Percentiles rank a stretch among this genome's conserved stretches.
phyloP scores from a whole-genome alignment of 2,329 filamentous ascomycete genomes.

The Clarireedia sp. region DNA sequence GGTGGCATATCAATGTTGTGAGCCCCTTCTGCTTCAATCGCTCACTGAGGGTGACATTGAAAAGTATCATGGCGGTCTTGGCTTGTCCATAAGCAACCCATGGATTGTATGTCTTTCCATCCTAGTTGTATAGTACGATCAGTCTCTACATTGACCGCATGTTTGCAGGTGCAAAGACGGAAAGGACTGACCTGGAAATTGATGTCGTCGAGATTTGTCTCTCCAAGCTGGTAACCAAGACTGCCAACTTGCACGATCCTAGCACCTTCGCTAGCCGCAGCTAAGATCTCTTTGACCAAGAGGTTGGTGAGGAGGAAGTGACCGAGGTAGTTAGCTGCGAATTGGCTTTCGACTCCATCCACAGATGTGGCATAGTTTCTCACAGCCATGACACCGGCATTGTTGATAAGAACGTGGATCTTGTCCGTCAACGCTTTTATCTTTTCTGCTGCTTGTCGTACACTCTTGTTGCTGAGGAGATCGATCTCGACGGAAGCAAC shows the following conservation, averaged over 20 bases:
- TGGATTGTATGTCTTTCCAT: constrained; percentile 28
- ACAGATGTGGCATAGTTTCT: constrained; percentile 2
- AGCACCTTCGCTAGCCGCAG: not conserved
- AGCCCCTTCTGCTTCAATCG: not conserved
- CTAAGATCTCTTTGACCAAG: constrained; percentile 9
- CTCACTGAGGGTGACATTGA: constrained; percentile 10
- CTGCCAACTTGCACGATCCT: constrained; percentile 24
- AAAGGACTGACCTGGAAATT: not conserved
- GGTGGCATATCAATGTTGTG: not conserved
- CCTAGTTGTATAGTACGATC: constrained; percentile 2
- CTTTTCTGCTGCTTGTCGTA: constrained; percentile 33
- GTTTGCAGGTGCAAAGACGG: not conserved
- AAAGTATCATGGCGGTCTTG: constrained; percentile 33
- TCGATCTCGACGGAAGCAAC: constrained; percentile 24
- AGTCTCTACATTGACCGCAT: not conserved
- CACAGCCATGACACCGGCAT: constrained; percentile 17
- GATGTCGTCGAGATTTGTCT: constrained; percentile 30
- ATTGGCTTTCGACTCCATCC: constrained; percentile 18
- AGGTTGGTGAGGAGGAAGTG: constrained; percentile 20
- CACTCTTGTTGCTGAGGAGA: constrained; percentile 33
- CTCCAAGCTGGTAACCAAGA: constrained; percentile 30
- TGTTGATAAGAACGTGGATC: constrained; percentile 34
- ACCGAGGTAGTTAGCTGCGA: constrained; percentile 18
- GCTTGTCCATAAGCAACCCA: constrained; percentile 32
- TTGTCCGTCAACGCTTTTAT: constrained; percentile 27